A percentile compares a stretch with the other conserved stretches of the same genome.
phyloP scores from a whole-genome alignment of 805 yeast species.

The Cyberlindnera lachancei region DNA sequence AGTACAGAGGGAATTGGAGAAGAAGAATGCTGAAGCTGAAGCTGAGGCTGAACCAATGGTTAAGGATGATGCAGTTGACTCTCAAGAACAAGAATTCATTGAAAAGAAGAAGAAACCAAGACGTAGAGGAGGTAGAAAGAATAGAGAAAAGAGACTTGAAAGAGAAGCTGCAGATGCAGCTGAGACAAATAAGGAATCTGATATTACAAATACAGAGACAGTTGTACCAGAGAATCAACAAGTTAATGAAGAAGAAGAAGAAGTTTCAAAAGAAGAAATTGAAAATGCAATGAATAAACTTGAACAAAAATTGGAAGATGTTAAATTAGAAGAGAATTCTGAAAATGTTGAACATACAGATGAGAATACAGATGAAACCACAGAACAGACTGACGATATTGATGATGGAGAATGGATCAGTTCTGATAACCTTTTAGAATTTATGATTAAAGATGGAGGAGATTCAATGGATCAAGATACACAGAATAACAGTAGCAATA shows the following conservation, averaged over 20 bases:
- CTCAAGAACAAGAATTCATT: not conserved
- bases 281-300: constrained; percentile 5
- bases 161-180: constrained; percentile 23
- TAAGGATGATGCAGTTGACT: constrained; percentile 1
- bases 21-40: constrained; percentile 5
- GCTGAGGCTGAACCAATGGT: constrained; percentile 4
- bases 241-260: constrained; percentile 3
- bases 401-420: constrained; percentile 94
- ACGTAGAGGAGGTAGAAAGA: constrained; percentile 61
- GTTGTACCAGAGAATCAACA: constrained; percentile 5
- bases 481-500: too few species aligned
- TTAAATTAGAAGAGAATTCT: not conserved
- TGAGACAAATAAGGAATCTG: constrained; percentile 17
- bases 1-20: constrained; percentile 1
- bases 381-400: constrained; percentile 38
- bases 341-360: not conserved
- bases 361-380: constrained; percentile 11
- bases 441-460: constrained; percentile 59
- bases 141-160: constrained; percentile 49
- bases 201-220: constrained; percentile 2
- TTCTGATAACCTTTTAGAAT: constrained; percentile 71
- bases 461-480: constrained; percentile 44
- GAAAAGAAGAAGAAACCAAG: constrained; percentile 33
- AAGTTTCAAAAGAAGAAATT: constrained; percentile 5
- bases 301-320: constrained; percentile 1